phyloP scores from a whole-genome alignment of 73 alveolate genomes.

The Paramecium sonneborni region DNA sequence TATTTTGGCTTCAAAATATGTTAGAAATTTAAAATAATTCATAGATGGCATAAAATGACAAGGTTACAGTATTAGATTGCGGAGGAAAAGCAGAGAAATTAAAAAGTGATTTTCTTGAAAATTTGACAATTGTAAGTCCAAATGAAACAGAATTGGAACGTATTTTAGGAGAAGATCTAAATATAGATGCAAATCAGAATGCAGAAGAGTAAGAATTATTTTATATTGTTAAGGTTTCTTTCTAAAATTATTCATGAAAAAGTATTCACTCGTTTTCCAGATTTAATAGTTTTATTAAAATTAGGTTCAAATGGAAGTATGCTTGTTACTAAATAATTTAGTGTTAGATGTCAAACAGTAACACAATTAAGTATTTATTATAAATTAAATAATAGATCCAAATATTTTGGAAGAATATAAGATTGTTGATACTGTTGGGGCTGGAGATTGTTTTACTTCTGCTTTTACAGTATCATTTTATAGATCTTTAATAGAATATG shows the following conservation, averaged over 20 bases:
- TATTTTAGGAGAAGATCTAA: slow-evolving; percentile 29
- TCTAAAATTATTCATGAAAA: not conserved
- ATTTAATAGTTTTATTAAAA: slow-evolving; percentile 29
- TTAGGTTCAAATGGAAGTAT: slow-evolving; percentile 62
- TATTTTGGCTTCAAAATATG: slow-evolving; percentile 54
- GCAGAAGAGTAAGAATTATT: not conserved
- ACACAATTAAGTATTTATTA: not conserved
- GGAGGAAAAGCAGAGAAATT: slow-evolving; percentile 71
- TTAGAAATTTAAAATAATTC: not conserved
- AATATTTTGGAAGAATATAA: slow-evolving; percentile 49
- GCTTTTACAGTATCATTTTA: slow-evolving; percentile 55
- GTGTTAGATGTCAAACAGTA: slow-evolving; percentile 19
- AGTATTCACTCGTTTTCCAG: slow-evolving; percentile 36
- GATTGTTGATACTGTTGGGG: slow-evolving; percentile 72
- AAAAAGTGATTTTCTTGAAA: slow-evolving; percentile 52
- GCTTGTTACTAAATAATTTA: slow-evolving; percentile 29
- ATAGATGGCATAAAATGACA: slow-evolving; percentile 34
- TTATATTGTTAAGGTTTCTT: not conserved
- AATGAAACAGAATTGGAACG: slow-evolving; percentile 68
- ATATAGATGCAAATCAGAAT: not conserved
- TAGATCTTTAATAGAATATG: not conserved
- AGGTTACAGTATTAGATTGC: slow-evolving; percentile 64
- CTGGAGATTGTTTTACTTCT: slow-evolving; percentile 77
- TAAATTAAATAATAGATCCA: not conserved
- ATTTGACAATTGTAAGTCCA: slow-evolving; percentile 63